phyloP scores from a whole-genome alignment of 2,329 filamentous ascomycete genomes.

The Sclerotinia glacialis region DNA sequence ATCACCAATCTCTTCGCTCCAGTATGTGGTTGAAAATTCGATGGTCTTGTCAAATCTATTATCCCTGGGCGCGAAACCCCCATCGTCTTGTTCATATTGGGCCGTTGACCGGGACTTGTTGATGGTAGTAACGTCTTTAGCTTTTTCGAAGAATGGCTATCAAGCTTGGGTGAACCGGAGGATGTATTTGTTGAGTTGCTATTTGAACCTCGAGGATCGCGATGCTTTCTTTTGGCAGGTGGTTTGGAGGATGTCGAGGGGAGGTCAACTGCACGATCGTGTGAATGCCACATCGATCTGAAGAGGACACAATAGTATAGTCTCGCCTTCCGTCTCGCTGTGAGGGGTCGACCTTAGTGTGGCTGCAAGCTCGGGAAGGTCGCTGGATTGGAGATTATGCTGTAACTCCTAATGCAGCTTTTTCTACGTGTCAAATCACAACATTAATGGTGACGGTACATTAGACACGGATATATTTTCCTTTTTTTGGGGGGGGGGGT shows the following conservation, averaged over 20 bases:
- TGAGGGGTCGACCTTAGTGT: slow-evolving; percentile 22
- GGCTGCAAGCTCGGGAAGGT: slow-evolving; percentile 11
- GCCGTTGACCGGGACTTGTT: slow-evolving; percentile 23
- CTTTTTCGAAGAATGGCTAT: slow-evolving; percentile 57
- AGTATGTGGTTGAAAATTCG: slow-evolving; percentile 64
- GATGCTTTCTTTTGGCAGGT: slow-evolving; percentile 28
- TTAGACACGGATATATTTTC: neutral
- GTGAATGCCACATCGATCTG: slow-evolving; percentile 38
- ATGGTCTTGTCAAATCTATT: slow-evolving; percentile 33
- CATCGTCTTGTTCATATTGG: slow-evolving; percentile 33
- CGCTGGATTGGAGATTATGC: slow-evolving; percentile 14
- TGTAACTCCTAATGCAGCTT: slow-evolving; percentile 13
- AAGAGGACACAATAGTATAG: slow-evolving; percentile 29
- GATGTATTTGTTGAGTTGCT: slow-evolving; percentile 13
- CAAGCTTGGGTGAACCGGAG: neutral
- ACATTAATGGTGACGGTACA: slow-evolving; percentile 15
- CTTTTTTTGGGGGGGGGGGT: neutral
- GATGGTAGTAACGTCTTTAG: slow-evolving; percentile 67
- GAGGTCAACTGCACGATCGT: slow-evolving; percentile 31
- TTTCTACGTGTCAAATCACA: slow-evolving; percentile 18
- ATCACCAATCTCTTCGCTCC: slow-evolving; percentile 87
- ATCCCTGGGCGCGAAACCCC: slow-evolving; percentile 26
- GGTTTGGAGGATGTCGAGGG: slow-evolving; percentile 25
- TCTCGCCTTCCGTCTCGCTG: slow-evolving; percentile 17
- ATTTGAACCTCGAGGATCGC: slow-evolving; percentile 20